phyloP scores from a whole-genome alignment of 2,329 filamentous ascomycete species.

The Albifimbria verrucaria region DNA sequence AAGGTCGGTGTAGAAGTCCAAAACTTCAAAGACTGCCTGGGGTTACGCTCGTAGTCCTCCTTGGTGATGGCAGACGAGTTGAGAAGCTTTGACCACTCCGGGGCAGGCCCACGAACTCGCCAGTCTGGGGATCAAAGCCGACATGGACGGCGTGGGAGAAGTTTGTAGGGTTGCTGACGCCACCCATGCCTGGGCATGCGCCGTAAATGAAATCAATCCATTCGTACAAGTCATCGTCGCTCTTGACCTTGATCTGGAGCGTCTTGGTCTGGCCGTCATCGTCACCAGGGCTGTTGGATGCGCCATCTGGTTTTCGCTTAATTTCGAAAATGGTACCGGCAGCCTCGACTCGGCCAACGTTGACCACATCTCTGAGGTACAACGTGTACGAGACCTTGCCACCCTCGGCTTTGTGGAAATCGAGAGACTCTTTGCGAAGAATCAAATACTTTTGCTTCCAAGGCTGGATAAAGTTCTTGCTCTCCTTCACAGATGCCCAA shows the following conservation, averaged over 20 bases:
- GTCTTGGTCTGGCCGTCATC: slow-evolving; percentile 79
- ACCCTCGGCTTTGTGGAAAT: slow-evolving; percentile 90
- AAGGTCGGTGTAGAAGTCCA: slow-evolving; percentile 83
- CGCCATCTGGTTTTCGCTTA: slow-evolving; percentile 67
- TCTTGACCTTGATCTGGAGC: slow-evolving; percentile 89
- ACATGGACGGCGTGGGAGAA: slow-evolving; percentile 97
- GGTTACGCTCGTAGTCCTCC: slow-evolving; percentile 97
- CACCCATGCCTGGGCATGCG: slow-evolving; percentile 94
- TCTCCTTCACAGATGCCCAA: slow-evolving; percentile 85
- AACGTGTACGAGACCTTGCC: slow-evolving; percentile 86
- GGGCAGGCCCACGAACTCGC: slow-evolving; percentile 92
- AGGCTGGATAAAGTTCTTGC: slow-evolving; percentile 75
- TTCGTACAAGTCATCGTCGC: slow-evolving; percentile 94
- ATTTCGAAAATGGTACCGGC: slow-evolving; percentile 94
- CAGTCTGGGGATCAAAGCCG: slow-evolving; percentile 92
- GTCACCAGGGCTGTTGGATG: slow-evolving; percentile 69
- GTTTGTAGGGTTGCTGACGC: slow-evolving; percentile 97
- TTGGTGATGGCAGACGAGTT: slow-evolving; percentile 97
- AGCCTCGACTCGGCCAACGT: slow-evolving; percentile 86
- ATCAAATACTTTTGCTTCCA: slow-evolving; percentile 94
- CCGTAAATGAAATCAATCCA: slow-evolving; percentile 99
- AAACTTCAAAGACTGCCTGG: slow-evolving; percentile 75
- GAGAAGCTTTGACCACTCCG: slow-evolving; percentile 95
- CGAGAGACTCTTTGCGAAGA: slow-evolving; percentile 85
- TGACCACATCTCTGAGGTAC: slow-evolving; percentile 80